These are phyloP conservation scores for Fusarium tuaranense DNA, from an alignment of 2,329 filamentous ascomycete species.

Conservation along the genomic window DNA sequence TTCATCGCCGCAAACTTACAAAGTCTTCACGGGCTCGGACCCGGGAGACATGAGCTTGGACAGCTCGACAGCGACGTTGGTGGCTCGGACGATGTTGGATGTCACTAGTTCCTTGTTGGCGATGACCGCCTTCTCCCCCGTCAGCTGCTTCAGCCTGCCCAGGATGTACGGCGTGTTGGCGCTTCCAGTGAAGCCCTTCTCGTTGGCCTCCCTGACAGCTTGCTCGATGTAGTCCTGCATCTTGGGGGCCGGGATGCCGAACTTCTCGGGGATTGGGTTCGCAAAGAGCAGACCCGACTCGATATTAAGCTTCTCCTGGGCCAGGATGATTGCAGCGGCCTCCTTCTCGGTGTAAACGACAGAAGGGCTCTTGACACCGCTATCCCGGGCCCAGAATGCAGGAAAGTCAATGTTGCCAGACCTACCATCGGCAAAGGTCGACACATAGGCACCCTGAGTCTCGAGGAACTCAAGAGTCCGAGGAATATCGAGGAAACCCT, in stretches of 20 bases:
- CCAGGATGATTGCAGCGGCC: constrained; percentile 88
- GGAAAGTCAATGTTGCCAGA: constrained; percentile 83
- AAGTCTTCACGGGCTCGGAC: constrained; percentile 45
- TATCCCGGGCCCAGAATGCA: constrained; percentile 92
- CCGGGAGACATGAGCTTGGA: constrained; percentile 56
- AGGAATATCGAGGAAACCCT: constrained; percentile 94
- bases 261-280: constrained; percentile 82
- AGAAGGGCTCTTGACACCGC: constrained; percentile 82
- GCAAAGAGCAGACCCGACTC: constrained; percentile 87
- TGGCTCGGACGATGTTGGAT: constrained; percentile 66
- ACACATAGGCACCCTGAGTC: constrained; percentile 82
- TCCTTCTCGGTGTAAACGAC: constrained; percentile 81
- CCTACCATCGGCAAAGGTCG: constrained; percentile 89
- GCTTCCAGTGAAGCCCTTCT: constrained; percentile 76
- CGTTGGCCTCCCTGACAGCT: constrained; percentile 73
- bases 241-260: constrained; percentile 75
- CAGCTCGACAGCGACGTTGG: constrained; percentile 66
- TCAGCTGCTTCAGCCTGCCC: constrained; percentile 82
- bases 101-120: constrained; percentile 77
- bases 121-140: constrained; percentile 74
- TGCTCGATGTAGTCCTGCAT: constrained; percentile 78
- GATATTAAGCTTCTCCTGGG: constrained; percentile 78
- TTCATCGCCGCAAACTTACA: constrained; percentile 50
- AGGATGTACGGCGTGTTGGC: constrained; percentile 89
- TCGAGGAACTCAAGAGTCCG: constrained; percentile 84